phyloP scores from a whole-genome alignment of 108 stramenopile genomes.

The Fragilaria crotonensis region DNA sequence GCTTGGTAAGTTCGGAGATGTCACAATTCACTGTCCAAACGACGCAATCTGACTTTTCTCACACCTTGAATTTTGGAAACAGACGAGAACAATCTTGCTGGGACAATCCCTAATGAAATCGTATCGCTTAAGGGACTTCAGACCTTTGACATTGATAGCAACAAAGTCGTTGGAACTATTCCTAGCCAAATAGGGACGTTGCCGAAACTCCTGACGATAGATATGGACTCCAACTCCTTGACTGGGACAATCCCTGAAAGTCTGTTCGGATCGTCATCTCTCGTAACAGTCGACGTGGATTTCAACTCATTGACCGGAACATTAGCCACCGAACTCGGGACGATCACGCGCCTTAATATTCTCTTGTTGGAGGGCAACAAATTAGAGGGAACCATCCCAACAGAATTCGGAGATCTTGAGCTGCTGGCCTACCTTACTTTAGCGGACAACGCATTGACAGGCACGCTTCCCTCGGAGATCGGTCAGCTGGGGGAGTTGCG shows the following conservation, averaged over 20 bases:
- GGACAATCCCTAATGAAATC: slow-evolving; percentile 21
- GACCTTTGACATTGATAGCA: slow-evolving; percentile 3
- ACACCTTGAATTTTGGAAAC: too few relatives aligned
- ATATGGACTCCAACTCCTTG: slow-evolving; percentile 23
- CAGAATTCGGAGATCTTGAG: slow-evolving; percentile 14
- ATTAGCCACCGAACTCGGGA: slow-evolving; percentile 25
- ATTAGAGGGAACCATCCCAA: slow-evolving; percentile 39
- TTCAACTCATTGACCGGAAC: slow-evolving; percentile 25
- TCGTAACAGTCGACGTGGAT: slow-evolving; percentile 28
- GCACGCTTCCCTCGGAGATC: background rate
- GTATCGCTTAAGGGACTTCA: background rate
- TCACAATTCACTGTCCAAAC: too few relatives aligned
- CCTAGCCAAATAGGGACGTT: background rate
- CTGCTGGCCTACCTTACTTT: slow-evolving; percentile 6
- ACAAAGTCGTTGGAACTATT: slow-evolving; percentile 16
- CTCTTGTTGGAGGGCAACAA: slow-evolving; percentile 56
- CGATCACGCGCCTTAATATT: slow-evolving; percentile 25
- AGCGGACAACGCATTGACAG: background rate
- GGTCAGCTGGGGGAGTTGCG: background rate
- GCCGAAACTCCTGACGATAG: slow-evolving; percentile 8
- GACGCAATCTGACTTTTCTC: too few relatives aligned
- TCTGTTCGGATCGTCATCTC: slow-evolving; percentile 8
- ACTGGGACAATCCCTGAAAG: slow-evolving; percentile 26
- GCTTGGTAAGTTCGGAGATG: slow-evolving; percentile 30
- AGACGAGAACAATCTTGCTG: slow-evolving; percentile 29